Conservation (phyloP, 2,329 filamentous ascomycete genomes). For the Calonectria multiphialidica region DNA sequence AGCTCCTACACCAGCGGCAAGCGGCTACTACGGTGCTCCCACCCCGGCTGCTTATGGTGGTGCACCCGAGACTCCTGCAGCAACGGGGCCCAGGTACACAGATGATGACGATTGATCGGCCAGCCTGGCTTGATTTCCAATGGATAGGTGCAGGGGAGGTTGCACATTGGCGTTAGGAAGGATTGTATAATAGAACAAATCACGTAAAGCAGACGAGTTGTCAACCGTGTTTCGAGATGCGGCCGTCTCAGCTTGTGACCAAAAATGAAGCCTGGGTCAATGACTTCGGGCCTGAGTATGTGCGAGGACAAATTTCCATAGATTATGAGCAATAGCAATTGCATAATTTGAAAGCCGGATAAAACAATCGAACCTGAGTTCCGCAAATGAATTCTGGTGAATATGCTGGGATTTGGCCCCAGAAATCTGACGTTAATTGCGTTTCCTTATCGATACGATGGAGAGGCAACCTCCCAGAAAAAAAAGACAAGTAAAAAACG, state of each 20-base stretch:
- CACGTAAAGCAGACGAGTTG: constrained; percentile 1
- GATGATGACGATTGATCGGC: constrained; percentile 58
- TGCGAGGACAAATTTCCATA: background rate
- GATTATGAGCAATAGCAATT: background rate
- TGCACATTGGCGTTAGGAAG: constrained; percentile 14
- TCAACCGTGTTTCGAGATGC: background rate
- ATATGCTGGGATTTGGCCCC: too few species aligned
- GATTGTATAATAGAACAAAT: constrained; percentile 20
- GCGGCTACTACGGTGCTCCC: constrained; percentile 67
- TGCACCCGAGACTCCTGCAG: constrained; percentile 71
- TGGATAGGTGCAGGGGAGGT: background rate
- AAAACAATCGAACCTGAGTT: background rate
- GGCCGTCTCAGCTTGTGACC: background rate
- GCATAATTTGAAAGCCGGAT: background rate
- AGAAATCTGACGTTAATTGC: background rate
- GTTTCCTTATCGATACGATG: background rate
- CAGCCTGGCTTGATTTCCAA: constrained; percentile 1
- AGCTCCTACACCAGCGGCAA: constrained; percentile 78
- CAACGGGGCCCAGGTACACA: constrained; percentile 66
- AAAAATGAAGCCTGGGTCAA: constrained; percentile 1
- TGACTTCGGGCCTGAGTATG: background rate
- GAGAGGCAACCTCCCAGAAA: background rate
- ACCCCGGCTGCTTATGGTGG: constrained; percentile 73
- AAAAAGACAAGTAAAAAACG: background rate
- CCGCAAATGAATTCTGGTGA: background rate